Evolutionary conservation across 345 rosid species (phyloP), one percentile per base, ranked within the genome.

Genomic region (Carallia brachiata): DNA sequence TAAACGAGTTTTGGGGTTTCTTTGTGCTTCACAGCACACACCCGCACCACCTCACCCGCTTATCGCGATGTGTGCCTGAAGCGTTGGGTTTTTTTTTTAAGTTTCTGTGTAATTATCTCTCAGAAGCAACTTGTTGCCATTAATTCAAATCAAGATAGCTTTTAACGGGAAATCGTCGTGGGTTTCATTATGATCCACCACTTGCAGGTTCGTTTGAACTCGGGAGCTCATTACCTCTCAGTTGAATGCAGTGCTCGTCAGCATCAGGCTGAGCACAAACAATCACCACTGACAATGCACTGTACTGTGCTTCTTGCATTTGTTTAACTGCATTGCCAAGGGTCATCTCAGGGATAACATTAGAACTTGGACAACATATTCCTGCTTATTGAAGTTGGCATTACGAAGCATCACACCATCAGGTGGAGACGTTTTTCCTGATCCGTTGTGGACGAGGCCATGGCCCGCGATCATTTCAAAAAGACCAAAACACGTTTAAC

Each of bases 251-350:
- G 68, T 92, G 99, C 16, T 87, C 92, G 68, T 95, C 97, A 0
- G 96, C 99, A 71, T 90, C 97, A 0, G 92, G 92, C 79, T 92
- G 99, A 67, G 92, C 79, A 63, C 97, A 95, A 39, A 90, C 86
- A 40, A 95, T 95, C 61, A 95, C 97, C 66, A 92, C 97, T 0
- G 99, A 80, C 71, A 86, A 31, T 32, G 92, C 99, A 68, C 90
- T 95, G 81, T 82, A 44, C 72, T 95, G 97, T 32, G 99, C 99
- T 81, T 88, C 99, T 84, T 95, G 97, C 97, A 95, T 92, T 65
- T 92, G 85, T 59, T 95, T 95, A 31, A 91, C 93, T 0, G 97
- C 97, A 60, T 79, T 92, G 84, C 90, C 99, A 16, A 92, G 75
- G 6, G 97, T 88, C 99, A 92, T 95, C 10, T 97, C 91, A 0